Base-by-base conservation (phyloP, 768 basidiomycete genomes). In the Termitomyces sp. region DNA sequence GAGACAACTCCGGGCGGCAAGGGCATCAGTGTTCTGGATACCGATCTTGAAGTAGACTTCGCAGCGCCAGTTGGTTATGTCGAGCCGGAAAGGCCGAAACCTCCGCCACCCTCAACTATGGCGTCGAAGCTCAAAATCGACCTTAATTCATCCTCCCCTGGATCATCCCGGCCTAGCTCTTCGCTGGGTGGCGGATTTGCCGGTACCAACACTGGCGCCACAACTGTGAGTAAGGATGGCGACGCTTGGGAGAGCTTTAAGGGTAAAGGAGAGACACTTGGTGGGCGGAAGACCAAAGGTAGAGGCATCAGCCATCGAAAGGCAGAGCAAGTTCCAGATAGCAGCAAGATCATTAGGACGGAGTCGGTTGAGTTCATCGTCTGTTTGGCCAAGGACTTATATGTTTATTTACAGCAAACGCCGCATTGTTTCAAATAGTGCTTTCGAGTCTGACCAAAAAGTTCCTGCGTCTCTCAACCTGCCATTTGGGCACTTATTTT, bases 41-140 rank as follows among this genome's bases (percentile, higher is more conserved):
- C 94, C 0, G 97, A 99, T 79, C 83, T 99, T 1, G 95, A 98
- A 71, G 97, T 98, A 54, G 97, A 99, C 70, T 98, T 98, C 67
- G 97, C 91, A 0, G 74, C 94, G 1, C 96, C 96, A 0, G 82
- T 91, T 21, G 91, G 91, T 40, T 99, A 98, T 67, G 89, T 94
- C 37, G 97, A 98, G 68, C 97, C 97, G 1, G 88, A 94, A 62
- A 82, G 89, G 46, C 87, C 88, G 1, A 89, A 91, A 63, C 83
- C 93, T 2, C 80, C 83, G 3, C 85, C 93, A 0, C 87, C 86
- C 3, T 68, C 87, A 21, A 97, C 96, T 3, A 98, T 99, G 96
- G 94, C 94, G 3, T 89, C 89, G 31, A 98, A 98, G 73, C 82
- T 98, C 54, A 94, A 94, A 71, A 98, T 99, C 55, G 94, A 99